A percentile compares a stretch with the other conserved stretches of the same genome.
phyloP scores from a whole-genome alignment of 139 green algal species.

The Auxenochlorella pyrenoidosa region DNA sequence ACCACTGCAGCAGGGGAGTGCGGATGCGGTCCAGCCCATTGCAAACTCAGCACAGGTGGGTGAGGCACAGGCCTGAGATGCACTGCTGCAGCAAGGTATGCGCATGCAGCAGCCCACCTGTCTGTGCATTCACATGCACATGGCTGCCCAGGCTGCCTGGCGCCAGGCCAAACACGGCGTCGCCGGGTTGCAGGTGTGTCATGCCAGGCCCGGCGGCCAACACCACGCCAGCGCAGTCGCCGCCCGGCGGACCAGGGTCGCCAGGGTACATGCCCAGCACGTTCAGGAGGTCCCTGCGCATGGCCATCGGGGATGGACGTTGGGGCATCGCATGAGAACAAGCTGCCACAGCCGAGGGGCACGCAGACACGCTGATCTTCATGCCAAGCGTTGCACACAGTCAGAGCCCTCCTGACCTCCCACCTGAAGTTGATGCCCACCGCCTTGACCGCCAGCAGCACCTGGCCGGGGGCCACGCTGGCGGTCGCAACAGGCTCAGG shows the following conservation, averaged over 20 bases:
- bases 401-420: not conserved
- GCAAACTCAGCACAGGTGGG: too few relatives aligned
- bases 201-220: constrained; percentile 48
- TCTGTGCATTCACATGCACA: constrained; percentile 46
- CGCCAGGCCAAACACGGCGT: constrained; percentile 85
- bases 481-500: constrained; percentile 27
- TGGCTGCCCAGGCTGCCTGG: constrained; percentile 75
- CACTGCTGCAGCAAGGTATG: too few relatives aligned
- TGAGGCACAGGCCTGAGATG: too few relatives aligned
- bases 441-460: constrained; percentile 71
- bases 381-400: too few relatives aligned
- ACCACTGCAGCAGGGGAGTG: constrained; percentile 53
- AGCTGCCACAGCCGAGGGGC: too few relatives aligned
- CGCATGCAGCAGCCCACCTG: constrained; percentile 27
- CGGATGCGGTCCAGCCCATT: too few relatives aligned
- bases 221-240: constrained; percentile 85
- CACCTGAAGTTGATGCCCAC: constrained; percentile 89
- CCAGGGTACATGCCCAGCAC: constrained; percentile 90
- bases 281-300: constrained; percentile 65
- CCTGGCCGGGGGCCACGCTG: constrained; percentile 19
- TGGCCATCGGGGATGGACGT: not conserved
- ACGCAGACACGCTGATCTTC: too few relatives aligned
- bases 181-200: constrained; percentile 46
- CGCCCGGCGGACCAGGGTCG: constrained; percentile 83
- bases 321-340: not conserved